Evolutionary conservation across 2,329 filamentous ascomycete species (phyloP).

Genomic region (Aspergillus aculeatus): DNA sequence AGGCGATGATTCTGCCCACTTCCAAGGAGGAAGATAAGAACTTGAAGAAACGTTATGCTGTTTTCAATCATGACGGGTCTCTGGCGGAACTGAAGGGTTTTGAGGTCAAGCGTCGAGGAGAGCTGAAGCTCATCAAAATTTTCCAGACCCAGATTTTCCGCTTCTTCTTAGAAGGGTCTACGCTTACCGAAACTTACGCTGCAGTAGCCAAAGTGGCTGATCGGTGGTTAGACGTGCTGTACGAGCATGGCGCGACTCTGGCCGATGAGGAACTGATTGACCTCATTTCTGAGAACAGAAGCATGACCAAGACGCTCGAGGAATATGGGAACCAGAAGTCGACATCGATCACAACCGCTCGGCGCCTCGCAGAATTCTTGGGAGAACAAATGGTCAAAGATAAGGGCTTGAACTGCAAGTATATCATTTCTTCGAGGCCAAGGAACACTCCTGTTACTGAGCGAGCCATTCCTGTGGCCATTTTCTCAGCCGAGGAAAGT

Average conservation of each 20-base stretch:
- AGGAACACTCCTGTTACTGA: constrained; percentile 91
- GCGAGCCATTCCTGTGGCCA: constrained; percentile 88
- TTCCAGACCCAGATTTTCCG: constrained; percentile 99
- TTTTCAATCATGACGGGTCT: constrained; percentile 97
- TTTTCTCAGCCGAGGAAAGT: constrained; percentile 88
- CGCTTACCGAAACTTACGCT: constrained; percentile 81
- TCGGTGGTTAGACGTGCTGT: constrained; percentile 90
- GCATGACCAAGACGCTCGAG: constrained; percentile 93
- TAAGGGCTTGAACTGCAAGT: constrained; percentile 98
- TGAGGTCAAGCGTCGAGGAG: constrained; percentile 94
- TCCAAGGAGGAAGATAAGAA: constrained; percentile 99
- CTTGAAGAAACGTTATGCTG: constrained; percentile 97
- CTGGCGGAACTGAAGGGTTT: constrained; percentile 96
- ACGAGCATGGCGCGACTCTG: constrained; percentile 82
- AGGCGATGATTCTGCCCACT: constrained; percentile 93
- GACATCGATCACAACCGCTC: constrained; percentile 98
- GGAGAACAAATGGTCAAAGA: constrained; percentile 99
- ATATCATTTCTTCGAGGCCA: constrained; percentile 89
- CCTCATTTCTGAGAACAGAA: constrained; percentile 99
- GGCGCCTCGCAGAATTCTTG: constrained; percentile 89
- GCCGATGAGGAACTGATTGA: constrained; percentile 97
- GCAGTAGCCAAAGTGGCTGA: constrained; percentile 95
- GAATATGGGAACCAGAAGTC: constrained; percentile 96
- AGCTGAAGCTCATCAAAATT: constrained; percentile 98
- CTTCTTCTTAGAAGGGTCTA: constrained; percentile 91